Base-by-base conservation (phyloP, 257 asterid genomes). In the Solanum chiquidenum region DNA sequence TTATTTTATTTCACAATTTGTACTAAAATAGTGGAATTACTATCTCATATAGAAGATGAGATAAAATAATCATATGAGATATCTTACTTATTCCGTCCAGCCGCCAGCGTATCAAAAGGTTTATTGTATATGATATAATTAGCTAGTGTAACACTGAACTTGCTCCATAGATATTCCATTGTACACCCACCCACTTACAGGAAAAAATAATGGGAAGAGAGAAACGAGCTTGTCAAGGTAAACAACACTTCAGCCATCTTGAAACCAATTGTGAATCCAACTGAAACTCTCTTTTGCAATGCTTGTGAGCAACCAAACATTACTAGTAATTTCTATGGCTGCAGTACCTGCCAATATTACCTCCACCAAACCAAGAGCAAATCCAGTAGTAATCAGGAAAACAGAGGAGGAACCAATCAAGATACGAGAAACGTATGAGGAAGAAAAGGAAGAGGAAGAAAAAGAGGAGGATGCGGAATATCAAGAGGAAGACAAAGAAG, bases 171-270 rank as follows among this genome's bases (percentile, higher is more conserved):
- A 7, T 21, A 58, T 58, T 23, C 68, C 68, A 58, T 58, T 58
- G 68, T 58, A 1, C 25, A 58, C 52, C 5, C 52, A 44, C 52
- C 52, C 16, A 12, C 27, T 77, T 42, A 0, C 9, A 79, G 38
- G 25, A 13, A 79, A 76, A 14, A 31, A 3, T 71, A 71, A 42
- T 77, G 84, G 84, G 84, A 25, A 77, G 62, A 77, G 64, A 42
- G 62, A 42, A 60, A 66, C 16, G 10, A 5, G 73, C 87, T 44
- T 29, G 42, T 49, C 84, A 68, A 12, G 58, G 84, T 25, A 44
- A 86, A 76, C 64, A 86, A 55, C 96, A 94, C 83, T 93, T 93
- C 89, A 91, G 94, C 91, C 95, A 94, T 92, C 35, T 42, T 94
- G 75, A 86, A 40, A 83, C 89, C 76, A 71, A 71, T 33, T 2